Percentiles rank a stretch among this genome's conserved stretches.
phyloP scores from a whole-genome alignment of 169 alveolate genomes.

The Plasmodium reichenowi region DNA sequence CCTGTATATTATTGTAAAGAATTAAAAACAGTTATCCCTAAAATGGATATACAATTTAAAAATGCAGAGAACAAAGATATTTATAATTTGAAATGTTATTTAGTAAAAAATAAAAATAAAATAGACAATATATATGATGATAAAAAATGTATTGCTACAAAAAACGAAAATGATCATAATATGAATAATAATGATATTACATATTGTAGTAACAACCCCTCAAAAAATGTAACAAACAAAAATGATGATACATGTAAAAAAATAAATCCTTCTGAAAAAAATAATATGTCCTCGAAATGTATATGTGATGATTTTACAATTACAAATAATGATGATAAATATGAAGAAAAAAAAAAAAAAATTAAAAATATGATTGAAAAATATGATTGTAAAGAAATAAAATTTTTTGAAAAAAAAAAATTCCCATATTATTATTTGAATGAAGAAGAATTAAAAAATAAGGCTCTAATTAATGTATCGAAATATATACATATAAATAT shows the following conservation, averaged over 20 bases:
- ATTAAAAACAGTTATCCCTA: constrained; percentile 29
- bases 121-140: not conserved
- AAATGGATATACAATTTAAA: constrained; percentile 25
- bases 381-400: not conserved
- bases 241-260: not conserved
- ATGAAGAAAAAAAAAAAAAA: not conserved
- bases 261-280: not conserved
- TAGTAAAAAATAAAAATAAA: constrained; percentile 1
- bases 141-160: not conserved
- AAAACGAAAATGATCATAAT: not conserved
- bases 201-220: not conserved
- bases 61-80: not conserved
- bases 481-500: constrained; percentile 5
- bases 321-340: too few species aligned
- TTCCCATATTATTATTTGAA: constrained; percentile 8
- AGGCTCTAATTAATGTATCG: not conserved
- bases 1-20: constrained; percentile 48
- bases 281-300: too few species aligned
- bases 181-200: not conserved
- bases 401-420: constrained; percentile 16
- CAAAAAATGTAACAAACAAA: not conserved
- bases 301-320: too few species aligned
- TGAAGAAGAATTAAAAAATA: not conserved
- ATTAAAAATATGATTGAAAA: not conserved
- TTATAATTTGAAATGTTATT: constrained; percentile 3